Evolutionary conservation across 208 protist genomes (phyloP), one percentile per base, ranked within the genome.

Genomic region (Wallacemonas collosoma): DNA sequence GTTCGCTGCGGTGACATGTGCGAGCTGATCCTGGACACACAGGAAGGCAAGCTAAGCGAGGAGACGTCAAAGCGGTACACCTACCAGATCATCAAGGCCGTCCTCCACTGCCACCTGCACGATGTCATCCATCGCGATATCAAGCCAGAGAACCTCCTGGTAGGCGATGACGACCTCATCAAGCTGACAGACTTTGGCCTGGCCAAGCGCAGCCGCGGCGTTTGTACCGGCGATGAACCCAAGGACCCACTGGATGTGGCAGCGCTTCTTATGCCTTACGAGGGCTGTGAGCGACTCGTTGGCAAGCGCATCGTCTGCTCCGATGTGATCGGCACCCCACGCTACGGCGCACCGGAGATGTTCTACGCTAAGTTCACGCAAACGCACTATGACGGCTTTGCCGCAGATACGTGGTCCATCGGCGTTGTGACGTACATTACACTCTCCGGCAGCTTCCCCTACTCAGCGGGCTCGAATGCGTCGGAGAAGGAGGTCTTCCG

Each of bases 401-500:
- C 87, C 76, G 92, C 97, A 15, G 98, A 99, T 83, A 93, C 98
- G 57, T 99, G 98, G 97, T 97, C 91, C 9, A 91, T 98, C 36
- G 98, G 98, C 15, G 95, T 99, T 2, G 97, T 99, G 35, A 92
- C 99, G 3, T 99, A 97, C 84, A 98, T 99, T 26, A 93, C 98
- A 39, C 86, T 99, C 5, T 98, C 97, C 44, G 98, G 98, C 53
- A 96, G 90, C 68, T 95, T 99, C 40, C 98, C 98, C 12, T 99
- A 99, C 74, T 93, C 87, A 7, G 82, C 90, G 1, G 86, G 98
- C 77, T 82, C 98, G 68, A 81, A 81, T 73, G 67, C 96, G 55
- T 75, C 91, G 77, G 83, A 95, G 83, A 81, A 98, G 88, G 90
- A 94, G 51, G 91, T 98, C n/a, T 98, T 98, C 76, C 81, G 82